A percentile compares a stretch with the other conserved stretches of the same genome.
phyloP scores from a whole-genome alignment of 768 basidiomycete genomes.

The Exsudoporus frostii region DNA sequence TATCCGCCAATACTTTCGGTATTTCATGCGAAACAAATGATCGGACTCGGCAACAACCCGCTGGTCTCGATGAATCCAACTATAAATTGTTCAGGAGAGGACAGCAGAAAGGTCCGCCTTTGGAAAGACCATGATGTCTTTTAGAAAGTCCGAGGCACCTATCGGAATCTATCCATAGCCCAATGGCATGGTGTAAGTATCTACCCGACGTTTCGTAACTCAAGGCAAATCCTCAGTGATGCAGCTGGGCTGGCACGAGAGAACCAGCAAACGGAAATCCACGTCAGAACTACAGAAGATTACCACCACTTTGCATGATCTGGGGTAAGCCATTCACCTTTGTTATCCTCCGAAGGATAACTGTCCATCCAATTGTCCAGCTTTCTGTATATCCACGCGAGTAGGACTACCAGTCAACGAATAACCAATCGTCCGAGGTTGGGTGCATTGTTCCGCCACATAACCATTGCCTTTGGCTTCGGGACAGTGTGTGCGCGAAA shows the following conservation, averaged over 20 bases:
- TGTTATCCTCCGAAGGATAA: conserved; percentile 56
- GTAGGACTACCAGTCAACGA: conserved; percentile 47
- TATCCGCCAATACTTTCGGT: conserved; percentile 44
- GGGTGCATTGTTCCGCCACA: conserved; percentile 32
- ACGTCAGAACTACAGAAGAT: conserved; percentile 8
- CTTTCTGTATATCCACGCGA: conserved; percentile 53
- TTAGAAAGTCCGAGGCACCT: conserved; percentile 50
- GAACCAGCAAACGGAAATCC: conserved; percentile 54
- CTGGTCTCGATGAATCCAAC: no score
- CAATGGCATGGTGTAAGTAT: background rate
- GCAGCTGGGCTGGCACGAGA: conserved; percentile 57
- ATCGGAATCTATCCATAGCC: conserved; percentile 35
- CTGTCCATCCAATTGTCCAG: conserved; percentile 44
- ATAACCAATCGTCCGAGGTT: conserved; percentile 53
- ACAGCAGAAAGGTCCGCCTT: conserved; percentile 32
- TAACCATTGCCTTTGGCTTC: conserved; percentile 29
- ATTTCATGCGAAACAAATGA: conserved; percentile 50
- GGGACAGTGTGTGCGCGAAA: conserved; percentile 18
- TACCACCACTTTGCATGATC: background rate
- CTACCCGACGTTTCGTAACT: conserved; percentile 21
- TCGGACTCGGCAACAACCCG: no score
- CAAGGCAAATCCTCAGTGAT: conserved; percentile 58
- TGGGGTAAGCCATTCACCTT: conserved; percentile 35
- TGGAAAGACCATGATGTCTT: conserved; percentile 45
- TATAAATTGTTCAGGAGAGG: background rate